phyloP scores from a whole-genome alignment of 2,329 filamentous ascomycete genomes.

The Monosporascus cannonballus region DNA sequence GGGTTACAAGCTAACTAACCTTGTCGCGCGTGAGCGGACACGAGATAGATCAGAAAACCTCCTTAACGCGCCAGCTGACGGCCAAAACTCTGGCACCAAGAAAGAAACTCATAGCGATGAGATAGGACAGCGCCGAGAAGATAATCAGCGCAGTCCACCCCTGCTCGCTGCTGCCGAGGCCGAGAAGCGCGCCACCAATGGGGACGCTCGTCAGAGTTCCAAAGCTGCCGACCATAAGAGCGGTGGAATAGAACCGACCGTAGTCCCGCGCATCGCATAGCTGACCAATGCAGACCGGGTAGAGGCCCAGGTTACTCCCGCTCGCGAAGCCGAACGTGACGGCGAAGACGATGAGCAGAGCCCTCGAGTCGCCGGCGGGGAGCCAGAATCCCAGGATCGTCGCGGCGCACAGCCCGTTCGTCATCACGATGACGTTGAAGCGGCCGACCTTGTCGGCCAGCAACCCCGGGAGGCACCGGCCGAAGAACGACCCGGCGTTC shows the following conservation, averaged over 20 bases:
- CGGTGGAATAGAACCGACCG: slow-evolving; percentile 69
- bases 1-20: not conserved
- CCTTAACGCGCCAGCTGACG: slow-evolving; percentile 20
- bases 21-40: not conserved
- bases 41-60: slow-evolving; percentile 13
- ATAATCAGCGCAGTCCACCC: slow-evolving; percentile 21
- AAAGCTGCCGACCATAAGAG: slow-evolving; percentile 72
- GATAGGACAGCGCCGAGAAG: slow-evolving; percentile 22
- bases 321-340: slow-evolving; percentile 73
- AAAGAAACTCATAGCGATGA: slow-evolving; percentile 23
- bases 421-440: slow-evolving; percentile 73
- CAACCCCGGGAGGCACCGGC: slow-evolving; percentile 69
- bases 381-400: slow-evolving; percentile 66
- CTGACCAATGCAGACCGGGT: slow-evolving; percentile 76
- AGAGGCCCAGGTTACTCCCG: slow-evolving; percentile 71
- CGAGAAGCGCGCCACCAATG: slow-evolving; percentile 33
- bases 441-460: slow-evolving; percentile 71
- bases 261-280: slow-evolving; percentile 72
- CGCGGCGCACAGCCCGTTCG: slow-evolving; percentile 50
- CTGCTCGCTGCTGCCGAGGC: slow-evolving; percentile 13
- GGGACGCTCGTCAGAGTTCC: slow-evolving; percentile 49
- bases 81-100: slow-evolving; percentile 20
- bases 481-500: slow-evolving; percentile 72
- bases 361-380: slow-evolving; percentile 45
- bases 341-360: slow-evolving; percentile 60